Evolutionary conservation across 345 rosid species (phyloP).

Genomic region (Trapa bicornis): DNA sequence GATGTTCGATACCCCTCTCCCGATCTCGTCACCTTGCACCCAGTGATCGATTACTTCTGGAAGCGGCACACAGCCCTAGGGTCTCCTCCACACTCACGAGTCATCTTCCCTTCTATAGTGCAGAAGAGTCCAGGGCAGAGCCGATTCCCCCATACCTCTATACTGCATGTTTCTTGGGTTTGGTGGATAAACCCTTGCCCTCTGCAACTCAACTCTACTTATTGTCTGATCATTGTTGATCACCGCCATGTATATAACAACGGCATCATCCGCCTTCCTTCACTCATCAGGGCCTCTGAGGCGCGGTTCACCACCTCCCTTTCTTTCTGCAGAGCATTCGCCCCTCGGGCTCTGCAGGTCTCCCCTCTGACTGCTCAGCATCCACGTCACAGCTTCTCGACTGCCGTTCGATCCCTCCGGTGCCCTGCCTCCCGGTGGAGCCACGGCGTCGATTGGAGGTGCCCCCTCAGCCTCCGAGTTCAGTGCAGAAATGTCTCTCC

Average conservation of each 20-base stretch:
- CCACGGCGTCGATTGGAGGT: conserved; percentile 57
- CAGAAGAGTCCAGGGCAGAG: too few relatives aligned
- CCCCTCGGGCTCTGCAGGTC: conserved; percentile 7
- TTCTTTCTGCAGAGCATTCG: conserved; percentile 14
- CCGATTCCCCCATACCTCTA: too few relatives aligned
- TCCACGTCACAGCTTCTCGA: conserved; percentile 36
- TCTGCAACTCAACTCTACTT: too few relatives aligned
- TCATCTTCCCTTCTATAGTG: too few relatives aligned
- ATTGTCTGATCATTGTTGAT: too few relatives aligned
- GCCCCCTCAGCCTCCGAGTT: conserved; percentile 44
- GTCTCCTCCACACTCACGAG: too few relatives aligned
- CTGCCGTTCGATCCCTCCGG: conserved; percentile 37
- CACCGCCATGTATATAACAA: conserved; percentile 42
- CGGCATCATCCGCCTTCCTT: conserved; percentile 31
- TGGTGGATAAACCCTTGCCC: too few relatives aligned
- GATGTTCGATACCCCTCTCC: too few relatives aligned
- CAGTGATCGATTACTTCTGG: too few relatives aligned
- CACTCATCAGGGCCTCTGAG: conserved; percentile 57
- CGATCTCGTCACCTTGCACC: too few relatives aligned
- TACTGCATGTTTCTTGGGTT: too few relatives aligned
- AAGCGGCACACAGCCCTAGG: too few relatives aligned
- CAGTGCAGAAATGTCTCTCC: conserved; percentile 61
- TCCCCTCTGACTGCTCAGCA: conserved; percentile 11
- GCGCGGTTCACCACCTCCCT: conserved; percentile 19
- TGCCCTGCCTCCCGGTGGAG: conserved; percentile 55